These are phyloP conservation scores for Penicillium salamii DNA, from an alignment of 495 filamentous ascomycete genomes.

Conservation along the genomic window DNA sequence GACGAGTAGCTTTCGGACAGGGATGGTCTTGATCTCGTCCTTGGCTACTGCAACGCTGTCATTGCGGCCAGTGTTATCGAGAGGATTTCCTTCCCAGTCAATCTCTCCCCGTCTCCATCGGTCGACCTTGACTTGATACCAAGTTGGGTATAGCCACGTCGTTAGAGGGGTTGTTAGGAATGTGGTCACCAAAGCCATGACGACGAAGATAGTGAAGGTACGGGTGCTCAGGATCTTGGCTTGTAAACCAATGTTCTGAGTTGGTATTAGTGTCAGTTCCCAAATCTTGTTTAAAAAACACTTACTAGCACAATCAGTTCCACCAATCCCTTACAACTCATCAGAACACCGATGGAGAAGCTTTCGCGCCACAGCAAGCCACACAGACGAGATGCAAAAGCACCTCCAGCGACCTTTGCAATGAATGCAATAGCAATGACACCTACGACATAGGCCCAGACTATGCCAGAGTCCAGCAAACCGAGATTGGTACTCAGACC, in stretches of 20 bases:
- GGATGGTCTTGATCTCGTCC: conserved; percentile 30
- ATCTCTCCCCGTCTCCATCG: conserved; percentile 91
- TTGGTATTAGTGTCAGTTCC: background rate
- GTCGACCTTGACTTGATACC: conserved; percentile 88
- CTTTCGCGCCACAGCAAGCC: conserved; percentile 92
- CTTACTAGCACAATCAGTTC: conserved; percentile 92
- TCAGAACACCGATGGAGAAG: conserved; percentile 84
- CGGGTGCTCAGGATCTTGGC: conserved; percentile 81
- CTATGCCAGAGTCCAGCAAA: conserved; percentile 74
- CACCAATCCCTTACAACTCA: conserved; percentile 97
- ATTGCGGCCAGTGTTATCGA: conserved; percentile 38
- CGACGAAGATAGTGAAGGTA: conserved; percentile 98
- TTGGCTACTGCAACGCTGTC: conserved; percentile 43
- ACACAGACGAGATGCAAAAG: conserved; percentile 71
- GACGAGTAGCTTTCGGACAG: conserved; percentile 52
- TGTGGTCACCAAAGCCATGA: conserved; percentile 93
- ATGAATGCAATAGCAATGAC: conserved; percentile 80
- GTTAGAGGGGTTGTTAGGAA: conserved; percentile 87
- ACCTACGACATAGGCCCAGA: conserved; percentile 90
- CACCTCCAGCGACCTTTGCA: conserved; percentile 83
- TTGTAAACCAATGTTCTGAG: conserved; percentile 90
- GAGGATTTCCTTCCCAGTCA: conserved; percentile 78
- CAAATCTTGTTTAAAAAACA: background rate
- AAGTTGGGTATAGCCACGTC: conserved; percentile 72
- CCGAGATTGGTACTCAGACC: conserved; percentile 88